Conservation (phyloP, 805 yeast genomes). For the Lachancea nothofagi region DNA sequence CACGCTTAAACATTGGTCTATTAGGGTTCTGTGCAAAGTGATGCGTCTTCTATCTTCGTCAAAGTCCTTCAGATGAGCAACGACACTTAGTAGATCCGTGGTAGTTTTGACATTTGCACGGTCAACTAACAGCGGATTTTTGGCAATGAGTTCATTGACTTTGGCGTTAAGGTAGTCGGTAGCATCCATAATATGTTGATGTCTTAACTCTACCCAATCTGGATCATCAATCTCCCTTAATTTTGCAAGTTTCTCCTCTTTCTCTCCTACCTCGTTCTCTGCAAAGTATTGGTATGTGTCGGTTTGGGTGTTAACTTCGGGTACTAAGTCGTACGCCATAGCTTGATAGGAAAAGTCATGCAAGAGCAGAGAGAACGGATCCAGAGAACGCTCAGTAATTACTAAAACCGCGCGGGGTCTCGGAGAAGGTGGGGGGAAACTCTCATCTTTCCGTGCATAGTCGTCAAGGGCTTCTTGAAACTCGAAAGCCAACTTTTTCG, state of each 20-base stretch:
- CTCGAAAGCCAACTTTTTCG: slow-evolving; percentile 63
- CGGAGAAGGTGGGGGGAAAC: slow-evolving; percentile 53
- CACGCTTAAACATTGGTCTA: slow-evolving; percentile 58
- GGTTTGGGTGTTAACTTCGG: slow-evolving; percentile 38
- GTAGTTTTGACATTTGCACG: slow-evolving; percentile 58
- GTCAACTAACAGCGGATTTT: slow-evolving; percentile 72
- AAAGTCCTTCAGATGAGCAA: slow-evolving; percentile 62
- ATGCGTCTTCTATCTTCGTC: slow-evolving; percentile 61
- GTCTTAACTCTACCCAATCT: slow-evolving; percentile 68
- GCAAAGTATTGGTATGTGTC: slow-evolving; percentile 48
- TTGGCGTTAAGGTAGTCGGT: slow-evolving; percentile 54
- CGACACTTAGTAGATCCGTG: slow-evolving; percentile 68
- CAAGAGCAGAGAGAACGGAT: slow-evolving; percentile 72
- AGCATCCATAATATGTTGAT: slow-evolving; percentile 69
- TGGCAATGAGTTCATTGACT: slow-evolving; percentile 58
- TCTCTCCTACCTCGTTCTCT: slow-evolving; percentile 47
- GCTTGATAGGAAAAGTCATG: slow-evolving; percentile 93
- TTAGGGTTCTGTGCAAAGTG: slow-evolving; percentile 53
- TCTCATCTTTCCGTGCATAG: slow-evolving; percentile 62
- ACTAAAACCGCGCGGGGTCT: slow-evolving; percentile 70
- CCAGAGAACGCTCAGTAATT: slow-evolving; percentile 79
- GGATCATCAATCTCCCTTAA: slow-evolving; percentile 53
- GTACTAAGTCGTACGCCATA: slow-evolving; percentile 72
- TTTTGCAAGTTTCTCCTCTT: slow-evolving; percentile 41
- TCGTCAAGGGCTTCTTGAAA: slow-evolving; percentile 70